Evolutionary conservation across 2,329 filamentous ascomycete genomes (phyloP), one percentile per base, ranked within the genome.

Genomic region (Orbilia brochopaga): DNA sequence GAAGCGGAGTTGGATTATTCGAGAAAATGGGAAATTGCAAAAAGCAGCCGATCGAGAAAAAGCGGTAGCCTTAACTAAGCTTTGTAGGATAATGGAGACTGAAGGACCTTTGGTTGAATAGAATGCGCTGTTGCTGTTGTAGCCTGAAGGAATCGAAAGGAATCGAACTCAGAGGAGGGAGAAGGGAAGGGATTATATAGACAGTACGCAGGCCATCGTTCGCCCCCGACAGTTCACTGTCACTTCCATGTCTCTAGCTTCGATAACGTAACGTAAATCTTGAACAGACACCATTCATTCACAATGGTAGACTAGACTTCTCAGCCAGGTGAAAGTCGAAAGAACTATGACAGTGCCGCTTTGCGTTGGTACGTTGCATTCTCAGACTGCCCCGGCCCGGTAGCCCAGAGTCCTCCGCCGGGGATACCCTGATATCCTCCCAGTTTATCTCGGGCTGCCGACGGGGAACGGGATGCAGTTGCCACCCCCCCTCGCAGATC

Each of bases 111-210:
- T n/a, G n/a, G n/a, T n/a, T n/a, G n/a, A n/a, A 52, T 21, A 51
- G 48, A 32, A 32, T 4, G 4, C 8, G 27, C 27, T 8, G 27
- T 32, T 4, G 27, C 27, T 32, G 27, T 32, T 8, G 27, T 13
- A 15, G n/a, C 37, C 4, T 2, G 37, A n/a, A n/a, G n/a, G n/a
- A n/a, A n/a, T n/a, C n/a, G n/a, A n/a, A n/a, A 42, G 37, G 37
- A 42, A 42, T 17, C 37, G 46, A 51, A 51, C 0, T 30, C 30
- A 44, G 21, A 6, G n/a, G 58, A 32, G 51, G 50, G 19, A 32
- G 42, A 37, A 55, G 8, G 24, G 15, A 51, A 42, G 30, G 64
- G 56, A 2, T 62, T 62, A 57, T 57, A 62, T 69, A 69, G 57
- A 57, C 51, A 37, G 52, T 35, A 46, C 17, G 5, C 37, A 13